A percentile compares a stretch with the other conserved stretches of the same genome.
phyloP scores from a whole-genome alignment of 139 green algal genomes.

The Picochlorum sp. region DNA sequence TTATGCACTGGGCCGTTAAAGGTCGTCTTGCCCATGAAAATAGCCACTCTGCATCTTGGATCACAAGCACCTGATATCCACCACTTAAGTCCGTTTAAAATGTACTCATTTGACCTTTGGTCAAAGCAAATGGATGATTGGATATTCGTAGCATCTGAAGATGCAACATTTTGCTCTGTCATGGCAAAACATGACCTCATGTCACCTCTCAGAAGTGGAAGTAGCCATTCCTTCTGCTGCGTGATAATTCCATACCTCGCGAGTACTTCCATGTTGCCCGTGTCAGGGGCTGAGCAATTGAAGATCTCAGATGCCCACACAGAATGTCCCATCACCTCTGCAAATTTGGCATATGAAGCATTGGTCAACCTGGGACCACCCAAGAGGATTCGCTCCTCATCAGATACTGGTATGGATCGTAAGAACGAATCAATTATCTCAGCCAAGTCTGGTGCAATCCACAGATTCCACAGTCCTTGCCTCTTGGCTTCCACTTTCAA shows the following conservation, averaged over 20 bases:
- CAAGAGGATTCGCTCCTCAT: conserved; percentile 26
- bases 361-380: conserved; percentile 77
- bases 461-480: conserved; percentile 95
- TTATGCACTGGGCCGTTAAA: conserved; percentile 39
- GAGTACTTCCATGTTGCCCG: conserved; percentile 97
- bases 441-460: conserved; percentile 64
- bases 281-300: conserved; percentile 98
- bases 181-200: conserved; percentile 95
- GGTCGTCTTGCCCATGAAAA: conserved; percentile 95
- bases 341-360: conserved; percentile 85
- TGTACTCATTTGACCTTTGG: conserved; percentile 20
- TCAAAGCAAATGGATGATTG: conserved; percentile 30
- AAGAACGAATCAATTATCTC: conserved; percentile 6
- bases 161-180: conserved; percentile 95
- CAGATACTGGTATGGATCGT: not conserved
- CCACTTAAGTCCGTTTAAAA: conserved; percentile 89
- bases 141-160: conserved; percentile 96
- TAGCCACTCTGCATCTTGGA: conserved; percentile 67
- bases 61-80: conserved; percentile 86
- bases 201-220: conserved; percentile 81
- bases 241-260: conserved; percentile 66
- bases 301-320: conserved; percentile 88
- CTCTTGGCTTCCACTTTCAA: conserved; percentile 67
- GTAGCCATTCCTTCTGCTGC: conserved; percentile 86
- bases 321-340: conserved; percentile 49